phyloP scores from a whole-genome alignment of 345 rosid genomes.

The Gossypium anomalum region DNA sequence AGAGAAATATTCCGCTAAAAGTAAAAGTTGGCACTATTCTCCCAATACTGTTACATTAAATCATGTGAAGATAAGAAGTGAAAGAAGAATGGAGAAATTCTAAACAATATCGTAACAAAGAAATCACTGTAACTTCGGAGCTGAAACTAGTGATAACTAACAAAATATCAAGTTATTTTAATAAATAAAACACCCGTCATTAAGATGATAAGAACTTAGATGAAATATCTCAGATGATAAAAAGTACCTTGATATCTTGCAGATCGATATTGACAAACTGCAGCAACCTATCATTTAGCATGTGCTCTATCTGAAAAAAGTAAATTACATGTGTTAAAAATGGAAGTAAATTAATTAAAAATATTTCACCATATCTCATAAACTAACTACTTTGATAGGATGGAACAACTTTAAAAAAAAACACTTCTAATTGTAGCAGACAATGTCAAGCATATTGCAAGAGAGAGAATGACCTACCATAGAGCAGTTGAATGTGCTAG shows the following conservation, averaged over 20 bases:
- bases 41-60: no score
- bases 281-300: conserved; percentile 53
- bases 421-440: neutral
- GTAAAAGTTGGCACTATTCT: no score
- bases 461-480: neutral
- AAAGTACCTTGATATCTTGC: conserved; percentile 59
- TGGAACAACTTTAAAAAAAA: neutral
- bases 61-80: neutral
- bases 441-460: neutral
- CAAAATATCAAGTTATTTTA: neutral
- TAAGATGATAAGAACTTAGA: neutral
- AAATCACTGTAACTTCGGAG: neutral
- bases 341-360: conserved; percentile 3
- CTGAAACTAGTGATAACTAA: conserved; percentile 5
- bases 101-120: neutral
- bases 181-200: neutral
- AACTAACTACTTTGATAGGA: neutral
- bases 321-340: conserved; percentile 14
- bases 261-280: conserved; percentile 53
- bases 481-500: neutral
- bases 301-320: conserved; percentile 52
- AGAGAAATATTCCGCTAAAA: neutral
- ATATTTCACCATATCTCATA: neutral
- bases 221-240: neutral
- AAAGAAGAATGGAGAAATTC: neutral